Conservation (phyloP, 1,284 basidiomycete species). For the Cystobasidium pallidum region DNA sequence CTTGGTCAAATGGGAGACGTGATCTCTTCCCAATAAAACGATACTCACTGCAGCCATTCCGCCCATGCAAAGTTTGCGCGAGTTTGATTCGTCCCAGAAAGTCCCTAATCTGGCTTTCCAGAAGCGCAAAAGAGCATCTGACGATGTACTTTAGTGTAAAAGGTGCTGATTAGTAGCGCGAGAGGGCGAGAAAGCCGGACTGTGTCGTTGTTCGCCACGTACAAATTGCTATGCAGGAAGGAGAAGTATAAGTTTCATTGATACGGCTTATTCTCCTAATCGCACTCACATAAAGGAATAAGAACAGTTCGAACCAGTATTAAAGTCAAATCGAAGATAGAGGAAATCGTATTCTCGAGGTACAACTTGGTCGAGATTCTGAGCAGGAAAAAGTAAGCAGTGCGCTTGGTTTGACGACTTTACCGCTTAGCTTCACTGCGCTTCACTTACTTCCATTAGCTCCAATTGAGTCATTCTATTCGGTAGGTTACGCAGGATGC, state of each 20-base stretch:
- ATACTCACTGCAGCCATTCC: conserved; percentile 22
- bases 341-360: conserved; percentile 56
- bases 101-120: conserved; percentile 71
- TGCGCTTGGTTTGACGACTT: too few species aligned
- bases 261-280: too few species aligned
- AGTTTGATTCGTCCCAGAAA: conserved; percentile 77
- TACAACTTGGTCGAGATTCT: conserved; percentile 42
- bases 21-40: too few species aligned
- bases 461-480: conserved; percentile 82
- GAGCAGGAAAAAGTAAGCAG: not conserved
- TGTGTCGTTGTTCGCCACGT: too few species aligned
- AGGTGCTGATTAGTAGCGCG: too few species aligned
- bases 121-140: conserved; percentile 69
- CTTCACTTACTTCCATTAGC: conserved; percentile 66
- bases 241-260: too few species aligned
- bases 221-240: conserved; percentile 17
- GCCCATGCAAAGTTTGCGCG: conserved; percentile 67
- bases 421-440: too few species aligned
- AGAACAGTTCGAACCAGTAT: conserved; percentile 70
- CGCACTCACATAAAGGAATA: conserved; percentile 60
- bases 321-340: conserved; percentile 81
- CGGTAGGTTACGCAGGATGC: conserved; percentile 73
- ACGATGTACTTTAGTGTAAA: conserved; percentile 65
- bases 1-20: too few species aligned
- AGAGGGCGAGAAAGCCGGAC: too few species aligned